These are phyloP conservation scores for sweet orange (Citrus sinensis) DNA, from an alignment of 345 rosid species.

Conservation along the genomic window DNA sequence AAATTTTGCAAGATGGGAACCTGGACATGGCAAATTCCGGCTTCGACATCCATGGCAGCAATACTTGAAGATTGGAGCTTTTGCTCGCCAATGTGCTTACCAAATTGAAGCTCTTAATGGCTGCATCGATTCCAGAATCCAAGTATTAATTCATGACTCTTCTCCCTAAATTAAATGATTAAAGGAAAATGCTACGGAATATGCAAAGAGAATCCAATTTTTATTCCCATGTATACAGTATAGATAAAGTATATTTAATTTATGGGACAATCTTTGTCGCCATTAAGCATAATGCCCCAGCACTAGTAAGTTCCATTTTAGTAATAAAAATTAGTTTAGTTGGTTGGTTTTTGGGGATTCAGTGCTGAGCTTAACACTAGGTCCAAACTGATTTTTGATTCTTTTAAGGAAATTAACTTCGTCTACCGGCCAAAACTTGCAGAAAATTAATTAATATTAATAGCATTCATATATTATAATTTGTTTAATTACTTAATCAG, in stretches of 20 bases:
- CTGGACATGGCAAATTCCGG: slow-evolving; percentile 65
- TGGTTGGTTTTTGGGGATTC: background rate
- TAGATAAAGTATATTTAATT: no score
- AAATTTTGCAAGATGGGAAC: slow-evolving; percentile 89
- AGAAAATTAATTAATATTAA: background rate
- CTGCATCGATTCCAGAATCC: slow-evolving; percentile 38
- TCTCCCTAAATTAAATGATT: background rate
- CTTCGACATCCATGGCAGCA: slow-evolving; percentile 76
- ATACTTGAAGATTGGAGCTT: slow-evolving; percentile 57
- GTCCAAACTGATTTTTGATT: background rate
- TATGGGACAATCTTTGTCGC: no score
- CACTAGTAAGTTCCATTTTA: background rate
- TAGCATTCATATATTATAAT: no score
- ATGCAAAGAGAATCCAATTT: background rate
- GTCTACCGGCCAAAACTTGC: background rate
- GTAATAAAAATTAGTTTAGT: background rate
- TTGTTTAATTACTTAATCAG: no score
- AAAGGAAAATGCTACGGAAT: no score
- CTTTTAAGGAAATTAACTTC: background rate
- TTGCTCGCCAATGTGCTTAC: slow-evolving; percentile 74
- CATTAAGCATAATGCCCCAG: background rate
- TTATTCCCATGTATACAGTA: no score
- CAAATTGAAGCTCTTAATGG: slow-evolving; percentile 60
- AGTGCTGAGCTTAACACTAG: no score
- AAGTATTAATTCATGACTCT: slow-evolving; percentile 30